phyloP scores from a whole-genome alignment of 371 early-diverging fungal species.

The Circinella umbellata region DNA sequence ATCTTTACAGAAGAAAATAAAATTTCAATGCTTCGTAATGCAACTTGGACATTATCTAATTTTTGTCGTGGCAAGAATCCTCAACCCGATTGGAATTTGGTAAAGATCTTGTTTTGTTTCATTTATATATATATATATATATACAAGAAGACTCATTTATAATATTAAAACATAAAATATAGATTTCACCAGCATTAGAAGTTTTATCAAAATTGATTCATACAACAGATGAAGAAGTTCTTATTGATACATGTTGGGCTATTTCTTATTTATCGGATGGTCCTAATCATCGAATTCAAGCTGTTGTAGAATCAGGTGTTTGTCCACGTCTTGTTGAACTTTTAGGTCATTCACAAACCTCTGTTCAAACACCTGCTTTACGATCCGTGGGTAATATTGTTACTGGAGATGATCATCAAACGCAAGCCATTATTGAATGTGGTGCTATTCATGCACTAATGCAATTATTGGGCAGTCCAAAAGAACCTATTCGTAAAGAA shows the following conservation, averaged over 20 bases:
- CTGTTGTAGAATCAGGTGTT: constrained; percentile 93
- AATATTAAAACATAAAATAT: not conserved
- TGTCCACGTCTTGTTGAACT: constrained; percentile 92
- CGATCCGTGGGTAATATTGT: constrained; percentile 99
- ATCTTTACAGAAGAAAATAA: constrained; percentile 88
- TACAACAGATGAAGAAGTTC: constrained; percentile 91
- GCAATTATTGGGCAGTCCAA: constrained; percentile 80
- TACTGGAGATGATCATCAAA: constrained; percentile 97
- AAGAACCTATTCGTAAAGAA: constrained; percentile 97
- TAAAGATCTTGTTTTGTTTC: too few species aligned
- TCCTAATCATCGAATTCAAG: constrained; percentile 93
- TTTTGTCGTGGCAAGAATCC: constrained; percentile 99
- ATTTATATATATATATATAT: too few species aligned
- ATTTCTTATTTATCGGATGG: constrained; percentile 98
- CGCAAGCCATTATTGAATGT: constrained; percentile 92
- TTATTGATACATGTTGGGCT: constrained; percentile 99
- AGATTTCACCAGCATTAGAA: constrained; percentile 87
- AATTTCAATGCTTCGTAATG: constrained; percentile 95
- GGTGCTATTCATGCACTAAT: constrained; percentile 84
- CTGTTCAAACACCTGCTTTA: constrained; percentile 97
- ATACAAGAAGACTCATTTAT: not conserved
- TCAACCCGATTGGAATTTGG: constrained; percentile 88
- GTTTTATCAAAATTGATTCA: constrained; percentile 88
- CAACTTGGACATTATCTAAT: constrained; percentile 99
- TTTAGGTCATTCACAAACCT: constrained; percentile 81